phyloP scores from a whole-genome alignment of 1,139 yeast species.

The Geotrichum citri-aurantii region DNA sequence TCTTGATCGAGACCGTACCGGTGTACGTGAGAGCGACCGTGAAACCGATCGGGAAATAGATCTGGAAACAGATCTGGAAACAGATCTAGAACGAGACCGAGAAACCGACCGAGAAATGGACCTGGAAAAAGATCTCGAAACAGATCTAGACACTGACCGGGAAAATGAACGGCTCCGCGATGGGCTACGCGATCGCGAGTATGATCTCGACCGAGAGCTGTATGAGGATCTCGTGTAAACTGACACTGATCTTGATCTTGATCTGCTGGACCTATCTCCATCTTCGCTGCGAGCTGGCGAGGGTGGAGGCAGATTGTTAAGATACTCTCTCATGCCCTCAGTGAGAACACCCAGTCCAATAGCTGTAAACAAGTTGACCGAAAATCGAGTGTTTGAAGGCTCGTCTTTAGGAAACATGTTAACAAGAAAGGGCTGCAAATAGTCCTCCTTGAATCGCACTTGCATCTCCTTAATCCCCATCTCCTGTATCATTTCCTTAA shows the following conservation, averaged over 20 bases:
- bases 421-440: conserved; percentile 35
- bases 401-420: conserved; percentile 41
- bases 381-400: conserved; percentile 61
- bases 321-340: conserved; percentile 65
- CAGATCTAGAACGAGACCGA: conserved; percentile 18
- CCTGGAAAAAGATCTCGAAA: conserved; percentile 21
- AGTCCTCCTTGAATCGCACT: conserved; percentile 47
- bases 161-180: conserved; percentile 3
- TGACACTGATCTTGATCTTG: conserved; percentile 6
- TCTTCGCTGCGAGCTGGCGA: conserved; percentile 18
- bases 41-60: conserved; percentile 16
- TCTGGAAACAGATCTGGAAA: conserved; percentile 21
- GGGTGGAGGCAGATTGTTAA: conserved; percentile 39
- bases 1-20: conserved; percentile 18
- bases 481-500: conserved; percentile 77
- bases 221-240: conserved; percentile 2
- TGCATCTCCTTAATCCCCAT: conserved; percentile 53
- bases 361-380: conserved; percentile 89
- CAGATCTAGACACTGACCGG: conserved; percentile 7
- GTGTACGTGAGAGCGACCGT: conserved; percentile 19
- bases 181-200: background rate
- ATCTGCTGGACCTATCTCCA: conserved; percentile 20
- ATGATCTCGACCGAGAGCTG: conserved; percentile 12
- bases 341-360: conserved; percentile 83
- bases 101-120: conserved; percentile 20